Conservation (phyloP, 495 filamentous ascomycete species). For the Neurospora sp. region DNA sequence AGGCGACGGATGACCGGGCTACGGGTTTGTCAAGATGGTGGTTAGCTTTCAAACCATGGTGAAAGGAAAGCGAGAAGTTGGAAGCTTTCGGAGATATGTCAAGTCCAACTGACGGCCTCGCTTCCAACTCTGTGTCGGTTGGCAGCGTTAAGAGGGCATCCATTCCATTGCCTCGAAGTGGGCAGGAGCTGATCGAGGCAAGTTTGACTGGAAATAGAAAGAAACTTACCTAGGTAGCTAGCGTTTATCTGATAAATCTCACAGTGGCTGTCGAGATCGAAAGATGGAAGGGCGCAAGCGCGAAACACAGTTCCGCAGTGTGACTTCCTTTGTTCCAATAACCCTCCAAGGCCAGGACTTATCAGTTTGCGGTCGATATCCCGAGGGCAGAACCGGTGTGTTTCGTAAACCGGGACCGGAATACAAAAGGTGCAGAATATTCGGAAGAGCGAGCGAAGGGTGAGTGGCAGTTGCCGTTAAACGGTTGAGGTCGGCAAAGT, state of each 20-base stretch:
- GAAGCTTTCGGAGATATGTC: background rate
- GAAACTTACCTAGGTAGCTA: background rate
- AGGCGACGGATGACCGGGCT: background rate
- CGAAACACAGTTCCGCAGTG: slow-evolving; percentile 11
- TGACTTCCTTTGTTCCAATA: background rate
- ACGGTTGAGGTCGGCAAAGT: background rate
- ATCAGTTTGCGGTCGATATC: background rate
- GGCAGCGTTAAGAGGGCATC: background rate
- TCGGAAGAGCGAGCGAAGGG: background rate
- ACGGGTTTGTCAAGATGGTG: background rate
- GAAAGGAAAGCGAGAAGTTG: background rate
- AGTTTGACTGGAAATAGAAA: background rate
- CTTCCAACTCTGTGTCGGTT: background rate
- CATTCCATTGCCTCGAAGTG: background rate
- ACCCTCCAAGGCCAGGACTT: background rate
- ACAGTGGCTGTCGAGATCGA: background rate
- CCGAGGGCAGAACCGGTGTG: background rate
- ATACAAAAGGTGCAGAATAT: background rate
- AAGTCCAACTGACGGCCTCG: background rate
- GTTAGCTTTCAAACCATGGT: background rate
- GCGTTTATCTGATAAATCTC: background rate
- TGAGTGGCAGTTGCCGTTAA: background rate
- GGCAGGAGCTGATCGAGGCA: background rate
- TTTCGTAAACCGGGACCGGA: background rate
- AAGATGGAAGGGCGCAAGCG: slow-evolving; percentile 3